Evolutionary conservation across 352 stramenopile species (phyloP).

Genomic region (Phytopythium litorale): DNA sequence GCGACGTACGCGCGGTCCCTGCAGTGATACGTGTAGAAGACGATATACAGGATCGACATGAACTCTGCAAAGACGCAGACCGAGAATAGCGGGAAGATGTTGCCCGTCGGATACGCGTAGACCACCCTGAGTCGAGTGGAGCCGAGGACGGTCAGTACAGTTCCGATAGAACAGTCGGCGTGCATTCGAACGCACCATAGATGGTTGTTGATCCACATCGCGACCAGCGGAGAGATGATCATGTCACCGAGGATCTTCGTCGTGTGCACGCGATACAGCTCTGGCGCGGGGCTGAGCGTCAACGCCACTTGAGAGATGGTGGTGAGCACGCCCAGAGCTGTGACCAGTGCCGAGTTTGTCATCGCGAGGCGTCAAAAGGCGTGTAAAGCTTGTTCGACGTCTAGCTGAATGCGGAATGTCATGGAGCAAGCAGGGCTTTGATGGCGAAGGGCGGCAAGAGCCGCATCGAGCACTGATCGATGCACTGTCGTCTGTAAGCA

Average conservation of each 20-base stretch:
- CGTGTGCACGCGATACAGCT: constrained; percentile 17
- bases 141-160: no score
- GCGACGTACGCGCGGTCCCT: constrained; percentile 12
- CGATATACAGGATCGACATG: constrained; percentile 10
- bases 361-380: constrained; percentile 15
- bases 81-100: constrained; percentile 16
- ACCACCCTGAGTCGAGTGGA: constrained; percentile 21
- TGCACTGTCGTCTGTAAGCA: no score
- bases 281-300: constrained; percentile 18
- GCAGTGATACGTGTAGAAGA: constrained; percentile 17
- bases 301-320: constrained; percentile 18
- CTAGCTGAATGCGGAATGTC: not conserved
- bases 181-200: constrained; percentile 11
- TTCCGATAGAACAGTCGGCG: no score
- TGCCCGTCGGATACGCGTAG: constrained; percentile 15
- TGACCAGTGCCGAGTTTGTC: constrained; percentile 8
- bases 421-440: not conserved
- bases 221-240: constrained; percentile 17
- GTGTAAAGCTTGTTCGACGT: not conserved
- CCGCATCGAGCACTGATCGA: no score
- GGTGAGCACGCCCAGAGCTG: constrained; percentile 22
- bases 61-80: constrained; percentile 13
- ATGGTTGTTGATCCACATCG: constrained; percentile 30
- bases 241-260: constrained; percentile 19
- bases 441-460: no score